phyloP scores from a whole-genome alignment of 352 stramenopile genomes.

The Phytophthora brassicae region DNA sequence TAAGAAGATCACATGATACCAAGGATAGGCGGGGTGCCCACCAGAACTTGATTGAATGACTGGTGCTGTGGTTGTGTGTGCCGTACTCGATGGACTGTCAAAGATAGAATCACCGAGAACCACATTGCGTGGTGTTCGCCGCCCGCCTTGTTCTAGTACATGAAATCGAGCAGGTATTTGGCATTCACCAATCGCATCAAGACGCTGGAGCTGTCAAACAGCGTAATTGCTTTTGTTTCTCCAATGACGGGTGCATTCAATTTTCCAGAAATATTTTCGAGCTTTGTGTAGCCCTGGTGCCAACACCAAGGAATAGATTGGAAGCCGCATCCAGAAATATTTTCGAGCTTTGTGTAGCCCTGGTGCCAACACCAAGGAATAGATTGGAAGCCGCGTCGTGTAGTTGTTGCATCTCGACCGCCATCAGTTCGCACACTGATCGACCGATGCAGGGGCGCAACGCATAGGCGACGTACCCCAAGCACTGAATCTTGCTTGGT shows the following conservation, averaged over 20 bases:
- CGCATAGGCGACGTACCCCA: not conserved
- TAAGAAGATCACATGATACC: too few species aligned
- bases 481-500: not conserved
- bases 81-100: not conserved
- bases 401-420: not conserved
- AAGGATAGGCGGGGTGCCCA: too few species aligned
- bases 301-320: not conserved
- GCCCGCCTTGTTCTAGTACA: not conserved
- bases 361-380: not conserved
- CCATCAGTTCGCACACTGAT: not conserved
- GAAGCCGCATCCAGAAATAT: not conserved
- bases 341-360: not conserved
- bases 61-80: too few species aligned
- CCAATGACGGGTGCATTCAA: not conserved
- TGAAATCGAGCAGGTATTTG: slow-evolving; percentile 1
- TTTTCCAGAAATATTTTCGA: slow-evolving; percentile 1
- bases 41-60: too few species aligned
- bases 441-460: not conserved
- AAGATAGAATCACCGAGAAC: not conserved
- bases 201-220: not conserved
- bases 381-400: not conserved
- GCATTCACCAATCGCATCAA: not conserved
- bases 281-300: not conserved
- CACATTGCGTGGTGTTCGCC: not conserved
- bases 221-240: not conserved